A percentile compares a stretch with the other conserved stretches of the same genome.
Conservation (phyloP, 345 rosid species). For the Limnanthes douglasii region DNA sequence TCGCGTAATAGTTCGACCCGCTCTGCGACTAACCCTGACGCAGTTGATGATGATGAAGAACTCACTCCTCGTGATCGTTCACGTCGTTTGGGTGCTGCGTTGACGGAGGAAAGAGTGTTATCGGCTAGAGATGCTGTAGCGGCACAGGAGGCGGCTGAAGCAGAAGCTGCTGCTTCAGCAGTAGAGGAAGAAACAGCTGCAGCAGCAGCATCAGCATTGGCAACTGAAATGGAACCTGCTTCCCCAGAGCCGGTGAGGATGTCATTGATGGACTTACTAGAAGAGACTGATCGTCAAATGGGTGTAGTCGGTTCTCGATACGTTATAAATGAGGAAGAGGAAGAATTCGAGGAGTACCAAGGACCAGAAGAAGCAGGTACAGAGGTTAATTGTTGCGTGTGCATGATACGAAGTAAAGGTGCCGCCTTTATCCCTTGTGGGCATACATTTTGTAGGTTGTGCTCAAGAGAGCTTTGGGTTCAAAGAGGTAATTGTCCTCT, state of each 20-base stretch:
- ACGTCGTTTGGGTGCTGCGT: slow-evolving; percentile 21
- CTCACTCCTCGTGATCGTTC: slow-evolving; percentile 17
- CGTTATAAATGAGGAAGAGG: slow-evolving; percentile 23
- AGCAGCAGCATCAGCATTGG: slow-evolving; percentile 11
- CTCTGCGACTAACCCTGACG: slow-evolving; percentile 5
- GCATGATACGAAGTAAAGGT: slow-evolving; percentile 76
- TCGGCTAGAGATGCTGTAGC: slow-evolving; percentile 80
- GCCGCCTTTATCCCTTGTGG: slow-evolving; percentile 87
- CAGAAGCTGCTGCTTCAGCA: slow-evolving; percentile 19
- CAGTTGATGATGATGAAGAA: slow-evolving; percentile 11
- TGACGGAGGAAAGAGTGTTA: slow-evolving; percentile 52
- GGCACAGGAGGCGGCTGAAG: slow-evolving; percentile 60
- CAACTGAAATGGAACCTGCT: slow-evolving; percentile 10
- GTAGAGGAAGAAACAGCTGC: slow-evolving; percentile 21
- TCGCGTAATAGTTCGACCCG: slow-evolving; percentile 39
- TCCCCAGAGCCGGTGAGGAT: slow-evolving; percentile 33
- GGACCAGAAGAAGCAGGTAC: slow-evolving; percentile 16
- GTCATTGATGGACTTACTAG: slow-evolving; percentile 83
- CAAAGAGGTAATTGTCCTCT: slow-evolving; percentile 87
- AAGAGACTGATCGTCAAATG: slow-evolving; percentile 66
- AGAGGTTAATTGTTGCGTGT: slow-evolving; percentile 60
- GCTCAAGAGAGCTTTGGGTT: slow-evolving; percentile 89
- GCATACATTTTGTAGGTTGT: slow-evolving; percentile 78
- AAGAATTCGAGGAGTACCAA: slow-evolving; percentile 21
- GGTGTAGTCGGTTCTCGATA: slow-evolving; percentile 46